Evolutionary conservation across 768 basidiomycete species (phyloP), one percentile per base, ranked within the genome.

Genomic region (Pleurotus salmoneostramineus): DNA sequence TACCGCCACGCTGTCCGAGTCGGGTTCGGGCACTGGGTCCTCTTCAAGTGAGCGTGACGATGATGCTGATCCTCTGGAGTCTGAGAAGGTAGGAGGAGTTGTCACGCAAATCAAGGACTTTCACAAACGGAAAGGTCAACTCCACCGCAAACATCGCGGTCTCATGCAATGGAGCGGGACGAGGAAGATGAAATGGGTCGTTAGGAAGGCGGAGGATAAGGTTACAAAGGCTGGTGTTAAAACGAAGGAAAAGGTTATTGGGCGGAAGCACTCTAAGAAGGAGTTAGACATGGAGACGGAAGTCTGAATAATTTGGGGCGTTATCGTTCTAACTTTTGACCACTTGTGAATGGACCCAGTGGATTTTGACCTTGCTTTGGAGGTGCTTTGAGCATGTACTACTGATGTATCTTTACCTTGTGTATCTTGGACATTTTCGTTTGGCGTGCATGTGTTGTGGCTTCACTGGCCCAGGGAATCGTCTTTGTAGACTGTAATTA

Each of bases 111-210:
- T 79, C 35, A 75, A 74, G 65, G 66, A 77, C n/a, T 80, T 72
- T 68, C 71, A 71, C 58, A 69, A 74, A 62, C 70, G 73, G 50
- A 72, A 78, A 61, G 71, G 70, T 42, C 75, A 79, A 62, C 65
- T 81, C 58, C 78, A 80, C 63, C 67, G 74, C 48, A 79, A 83
- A 62, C 80, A 88, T 64, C 77, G 82, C 4, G 85, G 86, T 2
- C 67, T 88, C 49, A 84, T 87, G 82, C 85, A 87, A 67, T 79
- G 79, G 69, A 79, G 80, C 60, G 76, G 76, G 5, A 76, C 74
- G 56, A 72, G 86, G 56, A 85, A 84, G 14, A 72, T 83, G 31
- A 77, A 77, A 47, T 84, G 82, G 78, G 63, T 83, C 46, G 83
- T 80, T 57, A 77, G 79, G 62, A 78, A 75, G 36, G 65, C 83